A percentile compares a stretch with the other conserved stretches of the same genome.
These are phyloP conservation scores for Tylopilus balloui DNA, from an alignment of 768 basidiomycete species.

Conservation along the genomic window DNA sequence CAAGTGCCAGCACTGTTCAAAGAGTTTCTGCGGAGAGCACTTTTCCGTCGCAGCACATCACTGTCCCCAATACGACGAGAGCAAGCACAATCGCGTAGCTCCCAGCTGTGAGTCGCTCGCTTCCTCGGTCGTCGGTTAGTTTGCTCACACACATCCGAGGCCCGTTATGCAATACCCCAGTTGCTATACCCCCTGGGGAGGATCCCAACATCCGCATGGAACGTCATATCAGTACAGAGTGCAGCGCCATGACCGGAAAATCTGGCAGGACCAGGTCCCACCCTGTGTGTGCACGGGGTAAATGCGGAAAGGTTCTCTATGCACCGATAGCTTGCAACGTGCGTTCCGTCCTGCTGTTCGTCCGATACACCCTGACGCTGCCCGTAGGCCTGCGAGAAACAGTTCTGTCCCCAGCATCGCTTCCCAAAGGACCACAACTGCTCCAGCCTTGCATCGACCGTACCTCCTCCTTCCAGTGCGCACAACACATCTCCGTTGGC, in stretches of 20 bases:
- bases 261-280: slow-evolving; percentile 42
- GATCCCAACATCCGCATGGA: slow-evolving; percentile 85
- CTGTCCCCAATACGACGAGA: slow-evolving; percentile 68
- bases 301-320: slow-evolving; percentile 71
- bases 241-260: slow-evolving; percentile 66
- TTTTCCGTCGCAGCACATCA: slow-evolving; percentile 64
- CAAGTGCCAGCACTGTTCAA: slow-evolving; percentile 76
- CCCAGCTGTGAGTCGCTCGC: slow-evolving; percentile 55
- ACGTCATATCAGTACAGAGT: slow-evolving; percentile 60
- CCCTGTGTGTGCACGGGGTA: slow-evolving; percentile 56
- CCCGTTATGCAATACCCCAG: slow-evolving; percentile 71
- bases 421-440: slow-evolving; percentile 74
- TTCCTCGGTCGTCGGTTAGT: background rate
- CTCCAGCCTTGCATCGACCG: slow-evolving; percentile 16
- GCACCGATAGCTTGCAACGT: slow-evolving; percentile 73
- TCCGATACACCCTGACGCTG: background rate
- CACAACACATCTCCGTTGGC: slow-evolving; percentile 1
- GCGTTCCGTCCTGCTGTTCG: slow-evolving; percentile 29
- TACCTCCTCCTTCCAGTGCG: slow-evolving; percentile 13
- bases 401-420: slow-evolving; percentile 76
- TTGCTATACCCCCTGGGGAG: slow-evolving; percentile 70
- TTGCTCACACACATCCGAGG: slow-evolving; percentile 37
- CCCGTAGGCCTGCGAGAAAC: slow-evolving; percentile 59
- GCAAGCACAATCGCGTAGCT: slow-evolving; percentile 67
- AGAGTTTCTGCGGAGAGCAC: slow-evolving; percentile 74